Conservation (phyloP, 768 basidiomycete species). For the Hericium coralloides region DNA sequence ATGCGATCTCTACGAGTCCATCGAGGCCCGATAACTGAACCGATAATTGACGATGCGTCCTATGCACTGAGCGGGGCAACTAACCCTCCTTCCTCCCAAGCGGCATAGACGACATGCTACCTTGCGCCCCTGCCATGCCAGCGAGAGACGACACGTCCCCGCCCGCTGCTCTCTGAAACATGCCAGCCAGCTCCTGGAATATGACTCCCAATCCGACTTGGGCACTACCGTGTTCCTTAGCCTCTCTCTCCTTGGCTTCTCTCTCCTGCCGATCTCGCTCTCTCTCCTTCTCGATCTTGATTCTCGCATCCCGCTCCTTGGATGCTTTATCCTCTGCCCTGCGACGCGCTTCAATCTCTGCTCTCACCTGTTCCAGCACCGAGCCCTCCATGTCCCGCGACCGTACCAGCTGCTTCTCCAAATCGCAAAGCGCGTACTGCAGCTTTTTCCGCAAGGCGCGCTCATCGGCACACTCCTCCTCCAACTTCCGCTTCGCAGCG, state of each 20-base stretch:
- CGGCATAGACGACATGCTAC: too few species aligned
- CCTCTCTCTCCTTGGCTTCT: background rate
- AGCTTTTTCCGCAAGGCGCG: conserved; percentile 16
- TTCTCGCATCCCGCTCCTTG: conserved; percentile 7
- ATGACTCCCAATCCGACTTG: conserved; percentile 4
- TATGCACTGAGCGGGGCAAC: too few species aligned
- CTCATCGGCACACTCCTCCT: conserved; percentile 25
- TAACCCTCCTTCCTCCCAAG: too few species aligned
- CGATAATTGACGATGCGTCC: too few species aligned
- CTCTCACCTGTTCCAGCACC: conserved; percentile 3
- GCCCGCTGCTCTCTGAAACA: conserved; percentile 1
- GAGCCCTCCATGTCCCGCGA: conserved; percentile 2
- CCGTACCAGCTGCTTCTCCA: conserved; percentile 5
- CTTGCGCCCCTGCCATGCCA: too few species aligned
- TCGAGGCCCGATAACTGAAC: too few species aligned
- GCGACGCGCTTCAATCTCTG: conserved; percentile 2
- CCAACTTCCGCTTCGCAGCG: conserved; percentile 34
- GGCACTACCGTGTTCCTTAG: too few species aligned
- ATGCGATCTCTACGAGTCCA: too few species aligned
- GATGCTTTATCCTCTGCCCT: conserved; percentile 1
- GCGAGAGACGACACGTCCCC: background rate
- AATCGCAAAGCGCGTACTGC: conserved; percentile 7
- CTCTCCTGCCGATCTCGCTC: background rate
- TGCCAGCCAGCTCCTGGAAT: conserved; percentile 2
- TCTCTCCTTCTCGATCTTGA: conserved; percentile 1